Conservation (phyloP, 2,329 filamentous ascomycete genomes). For the Myrmaecium sp. region DNA sequence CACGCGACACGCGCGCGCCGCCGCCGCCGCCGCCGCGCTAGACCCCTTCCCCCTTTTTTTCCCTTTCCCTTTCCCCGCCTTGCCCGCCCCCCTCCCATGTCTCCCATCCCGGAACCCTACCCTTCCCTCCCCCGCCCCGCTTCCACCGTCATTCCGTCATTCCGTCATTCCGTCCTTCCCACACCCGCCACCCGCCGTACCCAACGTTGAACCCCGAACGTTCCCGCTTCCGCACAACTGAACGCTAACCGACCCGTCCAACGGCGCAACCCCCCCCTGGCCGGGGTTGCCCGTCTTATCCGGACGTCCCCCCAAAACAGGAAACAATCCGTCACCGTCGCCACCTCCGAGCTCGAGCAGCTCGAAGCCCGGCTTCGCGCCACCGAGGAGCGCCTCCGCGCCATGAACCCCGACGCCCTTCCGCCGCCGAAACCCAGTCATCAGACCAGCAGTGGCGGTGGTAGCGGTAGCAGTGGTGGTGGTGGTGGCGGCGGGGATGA, state of each 20-base stretch:
- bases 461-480: no score
- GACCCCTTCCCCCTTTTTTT: not conserved
- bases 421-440: no score
- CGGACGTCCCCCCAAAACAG: constrained; percentile 30
- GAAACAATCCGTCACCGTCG: constrained; percentile 60
- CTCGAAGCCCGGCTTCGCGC: constrained; percentile 72
- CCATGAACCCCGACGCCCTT: no score
- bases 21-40: not conserved
- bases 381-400: constrained; percentile 72
- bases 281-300: constrained; percentile 8
- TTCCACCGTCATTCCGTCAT: not conserved
- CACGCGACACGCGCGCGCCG: constrained; percentile 3
- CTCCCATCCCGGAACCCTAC: not conserved
- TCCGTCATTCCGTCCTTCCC: not conserved
- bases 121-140: not conserved
- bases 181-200: not conserved
- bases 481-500: no score
- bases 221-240: no score
- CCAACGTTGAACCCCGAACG: no score
- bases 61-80: not conserved
- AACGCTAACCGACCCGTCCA: no score
- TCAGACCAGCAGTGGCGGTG: no score
- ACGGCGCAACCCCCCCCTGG: no score
- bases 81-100: not conserved
- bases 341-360: constrained; percentile 65